Conservation (phyloP, 345 rosid genomes). For the Psidium guajava region DNA sequence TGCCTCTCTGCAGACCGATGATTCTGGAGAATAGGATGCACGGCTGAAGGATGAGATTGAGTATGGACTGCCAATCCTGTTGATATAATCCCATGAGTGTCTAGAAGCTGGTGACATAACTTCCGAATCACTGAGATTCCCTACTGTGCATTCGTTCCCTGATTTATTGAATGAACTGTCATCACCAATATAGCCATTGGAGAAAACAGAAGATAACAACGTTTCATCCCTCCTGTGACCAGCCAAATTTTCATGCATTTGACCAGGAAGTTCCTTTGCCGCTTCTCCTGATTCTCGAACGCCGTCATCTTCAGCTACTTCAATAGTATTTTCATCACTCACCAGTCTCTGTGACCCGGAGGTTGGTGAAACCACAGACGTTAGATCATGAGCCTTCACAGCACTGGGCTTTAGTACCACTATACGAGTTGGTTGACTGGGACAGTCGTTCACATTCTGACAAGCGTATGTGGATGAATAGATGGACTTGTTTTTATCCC, state of each 20-base stretch:
- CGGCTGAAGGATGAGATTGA: slow-evolving; percentile 62
- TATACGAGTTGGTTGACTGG: slow-evolving; percentile 68
- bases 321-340: slow-evolving; percentile 23
- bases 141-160: slow-evolving; percentile 41
- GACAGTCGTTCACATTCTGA: slow-evolving; percentile 37
- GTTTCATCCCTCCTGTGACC: slow-evolving; percentile 70
- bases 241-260: slow-evolving; percentile 37
- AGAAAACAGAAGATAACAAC: slow-evolving; percentile 66
- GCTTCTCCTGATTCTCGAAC: slow-evolving; percentile 50
- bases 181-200: slow-evolving; percentile 79
- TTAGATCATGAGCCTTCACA: slow-evolving; percentile 41
- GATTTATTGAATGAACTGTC: slow-evolving; percentile 78
- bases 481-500: slow-evolving; percentile 31
- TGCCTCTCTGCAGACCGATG: slow-evolving; percentile 78
- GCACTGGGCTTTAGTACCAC: slow-evolving; percentile 86
- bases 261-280: slow-evolving; percentile 45
- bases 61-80: slow-evolving; percentile 58
- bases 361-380: slow-evolving; percentile 32
- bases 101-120: slow-evolving; percentile 63
- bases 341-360: slow-evolving; percentile 36
- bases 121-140: slow-evolving; percentile 67
- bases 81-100: slow-evolving; percentile 82
- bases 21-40: slow-evolving; percentile 75
- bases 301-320: slow-evolving; percentile 41
- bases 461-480: slow-evolving; percentile 24